A percentile compares a stretch with the other conserved stretches of the same genome.
Conservation (phyloP, 2,329 filamentous ascomycete genomes). For the Xylariales sp. region DNA sequence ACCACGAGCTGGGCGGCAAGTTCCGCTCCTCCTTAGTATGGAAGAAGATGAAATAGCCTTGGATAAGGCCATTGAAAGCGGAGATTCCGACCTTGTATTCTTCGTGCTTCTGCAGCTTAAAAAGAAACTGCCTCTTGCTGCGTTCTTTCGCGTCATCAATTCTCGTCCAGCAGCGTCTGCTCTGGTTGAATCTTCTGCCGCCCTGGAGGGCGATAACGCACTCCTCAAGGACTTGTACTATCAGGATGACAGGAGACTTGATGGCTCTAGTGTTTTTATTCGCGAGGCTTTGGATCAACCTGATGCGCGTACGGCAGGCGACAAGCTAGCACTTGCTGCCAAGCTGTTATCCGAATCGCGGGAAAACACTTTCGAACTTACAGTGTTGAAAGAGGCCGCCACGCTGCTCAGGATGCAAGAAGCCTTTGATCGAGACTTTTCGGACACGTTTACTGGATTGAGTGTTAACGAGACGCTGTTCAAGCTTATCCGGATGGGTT, state of each 20-base stretch:
- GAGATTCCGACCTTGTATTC: slow-evolving; percentile 89
- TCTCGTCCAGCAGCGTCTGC: slow-evolving; percentile 80
- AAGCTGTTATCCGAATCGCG: slow-evolving; percentile 81
- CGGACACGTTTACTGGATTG: slow-evolving; percentile 72
- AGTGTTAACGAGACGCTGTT: slow-evolving; percentile 91
- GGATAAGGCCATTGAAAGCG: slow-evolving; percentile 94
- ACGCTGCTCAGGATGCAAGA: slow-evolving; percentile 83
- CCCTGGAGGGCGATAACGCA: slow-evolving; percentile 65
- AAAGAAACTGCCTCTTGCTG: slow-evolving; percentile 83
- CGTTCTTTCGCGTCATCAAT: slow-evolving; percentile 91
- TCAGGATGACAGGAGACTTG: slow-evolving; percentile 86
- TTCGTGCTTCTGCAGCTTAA: slow-evolving; percentile 84
- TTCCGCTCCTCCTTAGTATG: slow-evolving; percentile 88
- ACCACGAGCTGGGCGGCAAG: slow-evolving; percentile 90
- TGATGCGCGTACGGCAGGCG: slow-evolving; percentile 64
- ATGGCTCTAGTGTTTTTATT: slow-evolving; percentile 84
- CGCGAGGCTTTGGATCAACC: slow-evolving; percentile 75
- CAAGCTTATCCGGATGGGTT: slow-evolving; percentile 76
- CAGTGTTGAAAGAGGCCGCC: slow-evolving; percentile 73
- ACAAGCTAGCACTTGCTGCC: slow-evolving; percentile 83
- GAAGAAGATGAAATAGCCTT: slow-evolving; percentile 92
- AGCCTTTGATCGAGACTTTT: slow-evolving; percentile 77
- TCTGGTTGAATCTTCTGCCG: slow-evolving; percentile 79
- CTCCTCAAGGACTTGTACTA: slow-evolving; percentile 95
- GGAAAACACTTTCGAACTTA: slow-evolving; percentile 70